Evolutionary conservation across 805 yeast genomes (phyloP).

Genomic region (Isabelozyma rhagii): DNA sequence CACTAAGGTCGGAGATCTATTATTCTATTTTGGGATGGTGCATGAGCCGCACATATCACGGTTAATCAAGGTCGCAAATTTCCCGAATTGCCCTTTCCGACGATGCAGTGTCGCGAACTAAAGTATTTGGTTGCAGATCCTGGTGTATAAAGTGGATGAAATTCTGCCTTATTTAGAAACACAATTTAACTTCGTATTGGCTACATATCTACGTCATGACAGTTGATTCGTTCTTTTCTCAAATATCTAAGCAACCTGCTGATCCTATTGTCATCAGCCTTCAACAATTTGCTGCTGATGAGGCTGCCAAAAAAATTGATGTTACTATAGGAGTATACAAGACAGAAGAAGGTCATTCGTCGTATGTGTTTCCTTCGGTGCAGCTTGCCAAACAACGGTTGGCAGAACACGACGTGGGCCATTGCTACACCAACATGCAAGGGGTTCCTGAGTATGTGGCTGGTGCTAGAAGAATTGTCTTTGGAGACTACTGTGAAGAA

Average conservation of each 20-base stretch:
- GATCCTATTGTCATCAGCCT: conserved; percentile 28
- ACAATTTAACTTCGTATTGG: too few relatives aligned
- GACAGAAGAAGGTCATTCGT: conserved; percentile 31
- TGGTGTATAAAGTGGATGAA: neutral
- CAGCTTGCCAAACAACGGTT: conserved; percentile 31
- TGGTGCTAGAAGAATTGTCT: conserved; percentile 33
- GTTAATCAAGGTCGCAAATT: neutral
- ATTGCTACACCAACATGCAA: conserved; percentile 40
- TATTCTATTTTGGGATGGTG: neutral
- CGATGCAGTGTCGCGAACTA: neutral
- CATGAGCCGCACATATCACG: neutral
- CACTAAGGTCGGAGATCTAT: neutral
- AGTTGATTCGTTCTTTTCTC: neutral
- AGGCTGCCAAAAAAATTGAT: conserved; percentile 33
- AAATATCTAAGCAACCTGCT: conserved; percentile 6
- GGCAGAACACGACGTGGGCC: conserved; percentile 37
- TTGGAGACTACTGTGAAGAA: conserved; percentile 26
- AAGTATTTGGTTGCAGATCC: neutral
- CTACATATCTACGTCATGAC: neutral
- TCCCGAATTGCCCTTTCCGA: too few relatives aligned
- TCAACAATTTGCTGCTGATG: conserved; percentile 19
- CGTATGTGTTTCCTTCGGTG: conserved; percentile 36
- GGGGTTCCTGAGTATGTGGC: conserved; percentile 37
- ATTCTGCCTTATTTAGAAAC: neutral
- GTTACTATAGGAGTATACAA: conserved; percentile 47